Evolutionary conservation across 2,329 filamentous ascomycete genomes (phyloP).

Genomic region (Monilinia laxa): DNA sequence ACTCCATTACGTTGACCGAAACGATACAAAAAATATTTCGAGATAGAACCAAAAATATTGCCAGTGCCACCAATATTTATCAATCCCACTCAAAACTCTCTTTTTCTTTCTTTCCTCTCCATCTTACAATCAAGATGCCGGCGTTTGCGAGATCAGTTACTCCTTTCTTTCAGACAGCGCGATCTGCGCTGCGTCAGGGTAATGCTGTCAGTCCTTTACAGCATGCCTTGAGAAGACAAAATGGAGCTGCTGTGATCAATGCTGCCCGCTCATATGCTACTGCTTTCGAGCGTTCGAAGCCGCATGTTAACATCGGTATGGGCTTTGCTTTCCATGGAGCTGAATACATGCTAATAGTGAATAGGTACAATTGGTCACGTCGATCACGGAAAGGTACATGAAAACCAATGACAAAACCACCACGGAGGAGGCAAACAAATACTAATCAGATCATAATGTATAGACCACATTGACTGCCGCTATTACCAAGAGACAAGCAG

Average conservation of each 20-base stretch:
- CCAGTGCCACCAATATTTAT: slow-evolving; percentile 19
- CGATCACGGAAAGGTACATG: slow-evolving; percentile 92
- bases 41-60: slow-evolving; percentile 24
- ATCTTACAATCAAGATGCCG: slow-evolving; percentile 64
- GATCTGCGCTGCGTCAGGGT: slow-evolving; percentile 68
- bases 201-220: slow-evolving; percentile 75
- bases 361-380: slow-evolving; percentile 96
- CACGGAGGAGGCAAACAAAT: slow-evolving; percentile 13
- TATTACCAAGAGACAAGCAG: slow-evolving; percentile 96
- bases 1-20: slow-evolving; percentile 19
- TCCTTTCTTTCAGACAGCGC: slow-evolving; percentile 80
- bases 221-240: slow-evolving; percentile 62
- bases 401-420: background rate
- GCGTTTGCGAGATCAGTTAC: slow-evolving; percentile 73
- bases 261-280: slow-evolving; percentile 62
- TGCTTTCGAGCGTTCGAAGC: slow-evolving; percentile 85
- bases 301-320: slow-evolving; percentile 95
- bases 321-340: background rate
- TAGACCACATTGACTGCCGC: slow-evolving; percentile 97
- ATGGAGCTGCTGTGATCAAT: slow-evolving; percentile 63
- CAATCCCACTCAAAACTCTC: slow-evolving; percentile 15
- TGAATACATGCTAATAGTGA: slow-evolving; percentile 26
- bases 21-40: slow-evolving; percentile 24
- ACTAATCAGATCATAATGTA: slow-evolving; percentile 13
- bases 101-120: slow-evolving; percentile 21